Evolutionary conservation across 495 filamentous ascomycete genomes (phyloP), one percentile per base, ranked within the genome.

Genomic region (Penicillium longicatenatum): DNA sequence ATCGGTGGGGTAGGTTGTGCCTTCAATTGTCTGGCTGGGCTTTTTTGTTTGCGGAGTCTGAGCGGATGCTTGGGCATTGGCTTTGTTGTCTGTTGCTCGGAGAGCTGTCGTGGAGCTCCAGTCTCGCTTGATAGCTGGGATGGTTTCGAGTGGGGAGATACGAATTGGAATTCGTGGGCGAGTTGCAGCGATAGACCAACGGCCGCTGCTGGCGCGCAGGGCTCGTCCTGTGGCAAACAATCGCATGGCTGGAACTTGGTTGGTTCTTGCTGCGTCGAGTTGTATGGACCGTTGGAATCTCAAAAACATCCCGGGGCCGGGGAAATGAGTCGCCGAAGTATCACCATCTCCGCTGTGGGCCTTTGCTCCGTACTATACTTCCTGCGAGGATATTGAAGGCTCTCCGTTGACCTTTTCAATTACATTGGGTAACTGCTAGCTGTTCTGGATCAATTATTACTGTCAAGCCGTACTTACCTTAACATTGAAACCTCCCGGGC

Each of bases 1-100:
- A 60, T 97, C 93, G 21, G 80, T 86, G 1, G 62, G 60, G 68
- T 94, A 95, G 16, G 73, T 63, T 48, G 79, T 77, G 60, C 80
- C 84, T 65, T 88, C 84, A 53, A 96, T 82, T 3, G 63, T 75
- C 49, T 84, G 70, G 7, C 6, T 55, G 14, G 39, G 29, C 45
- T 54, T 45, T 35, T 1, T 33, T 16, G 41, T 42, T 45, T 21
- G 16, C 21, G 14, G 14, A 49, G 63, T 43, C 35, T 63, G 42
- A 24, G 11, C 52, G 3, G 62, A 22, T 30, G 53, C 21, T 30
- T 64, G 61, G 3, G 26, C 10, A 8, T 63, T 46, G 11, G 48
- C 55, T 39, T 39, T 39, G 57, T 69, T 61, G 41, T 65, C 48
- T 21, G 52, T 44, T 29, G 61, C 65, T 42, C 64, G 61, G 61